Evolutionary conservation across 2,329 filamentous ascomycete genomes (phyloP).

Genomic region (Ophiosphaerella herpotricha): DNA sequence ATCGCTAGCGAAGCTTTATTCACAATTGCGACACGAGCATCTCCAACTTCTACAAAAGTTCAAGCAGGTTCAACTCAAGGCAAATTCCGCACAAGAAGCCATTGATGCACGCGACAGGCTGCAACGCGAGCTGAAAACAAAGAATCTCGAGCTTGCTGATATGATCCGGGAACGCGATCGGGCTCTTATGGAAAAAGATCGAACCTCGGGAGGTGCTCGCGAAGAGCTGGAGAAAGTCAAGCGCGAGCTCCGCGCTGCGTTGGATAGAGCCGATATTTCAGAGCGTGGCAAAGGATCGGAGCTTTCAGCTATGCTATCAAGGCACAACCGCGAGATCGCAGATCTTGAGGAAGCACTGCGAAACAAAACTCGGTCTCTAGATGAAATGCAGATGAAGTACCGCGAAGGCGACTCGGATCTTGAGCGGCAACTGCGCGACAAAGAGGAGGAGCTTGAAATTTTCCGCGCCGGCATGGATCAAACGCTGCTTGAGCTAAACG

Average conservation of each 20-base stretch:
- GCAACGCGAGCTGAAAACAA: conserved; percentile 97
- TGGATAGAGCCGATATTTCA: conserved; percentile 88
- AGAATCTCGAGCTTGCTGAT: conserved; percentile 97
- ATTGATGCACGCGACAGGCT: conserved; percentile 94
- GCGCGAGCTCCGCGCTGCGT: conserved; percentile 87
- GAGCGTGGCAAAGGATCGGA: conserved; percentile 94
- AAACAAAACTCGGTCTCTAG: conserved; percentile 84
- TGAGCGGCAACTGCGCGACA: conserved; percentile 83
- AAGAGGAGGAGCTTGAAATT: conserved; percentile 96
- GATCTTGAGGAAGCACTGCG: conserved; percentile 90
- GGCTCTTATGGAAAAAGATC: conserved; percentile 90
- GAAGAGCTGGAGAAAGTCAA: conserved; percentile 95
- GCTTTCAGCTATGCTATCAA: conserved; percentile 88
- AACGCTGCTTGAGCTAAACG: conserved; percentile 88
- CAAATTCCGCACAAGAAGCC: conserved; percentile 93
- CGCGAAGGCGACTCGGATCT: conserved; percentile 84
- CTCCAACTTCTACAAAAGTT: conserved; percentile 94
- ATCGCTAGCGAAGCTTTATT: conserved; percentile 93
- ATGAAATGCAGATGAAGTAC: conserved; percentile 78
- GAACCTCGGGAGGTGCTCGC: conserved; percentile 80
- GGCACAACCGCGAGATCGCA: conserved; percentile 96
- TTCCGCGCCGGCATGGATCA: conserved; percentile 99
- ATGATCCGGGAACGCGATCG: conserved; percentile 98
- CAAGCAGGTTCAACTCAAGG: conserved; percentile 94
- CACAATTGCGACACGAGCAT: conserved; percentile 92